These are phyloP conservation scores for Pythium pyrilobum DNA, from an alignment of 352 stramenopile genomes.

Conservation along the genomic window DNA sequence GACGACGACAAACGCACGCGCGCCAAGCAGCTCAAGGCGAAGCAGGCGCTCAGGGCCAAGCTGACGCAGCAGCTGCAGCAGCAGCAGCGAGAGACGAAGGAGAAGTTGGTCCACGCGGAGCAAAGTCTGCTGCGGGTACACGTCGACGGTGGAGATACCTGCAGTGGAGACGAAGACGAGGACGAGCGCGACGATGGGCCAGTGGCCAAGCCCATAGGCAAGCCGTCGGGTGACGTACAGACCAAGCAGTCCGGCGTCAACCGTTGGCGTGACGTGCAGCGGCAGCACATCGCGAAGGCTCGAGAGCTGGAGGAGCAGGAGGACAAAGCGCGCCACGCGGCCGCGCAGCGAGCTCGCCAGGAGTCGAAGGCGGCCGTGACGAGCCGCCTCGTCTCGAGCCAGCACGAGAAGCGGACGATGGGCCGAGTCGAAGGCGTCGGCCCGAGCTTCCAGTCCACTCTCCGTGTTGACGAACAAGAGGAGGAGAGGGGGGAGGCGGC, in stretches of 20 bases:
- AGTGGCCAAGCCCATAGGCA: too few relatives aligned
- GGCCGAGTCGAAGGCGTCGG: constrained; percentile 11
- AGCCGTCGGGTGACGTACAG: not conserved
- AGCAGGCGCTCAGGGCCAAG: not conserved
- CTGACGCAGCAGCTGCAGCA: constrained; percentile 1
- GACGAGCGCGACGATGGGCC: too few relatives aligned
- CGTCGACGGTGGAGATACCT: not conserved
- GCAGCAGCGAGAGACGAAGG: constrained; percentile 15
- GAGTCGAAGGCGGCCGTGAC: not conserved
- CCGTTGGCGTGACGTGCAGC: constrained; percentile 7
- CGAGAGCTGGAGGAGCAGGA: not conserved
- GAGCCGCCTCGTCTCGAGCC: not conserved
- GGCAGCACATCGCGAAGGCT: not conserved
- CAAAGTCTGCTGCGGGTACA: too few relatives aligned
- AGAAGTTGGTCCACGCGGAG: not conserved
- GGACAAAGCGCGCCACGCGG: not conserved
- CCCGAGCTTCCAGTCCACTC: constrained; percentile 11
- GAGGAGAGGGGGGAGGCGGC: too few relatives aligned
- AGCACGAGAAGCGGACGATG: constrained; percentile 10
- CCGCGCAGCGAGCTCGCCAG: not conserved
- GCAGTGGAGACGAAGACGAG: not conserved
- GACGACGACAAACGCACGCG: constrained; percentile 7
- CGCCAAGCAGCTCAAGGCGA: not conserved
- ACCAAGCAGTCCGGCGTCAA: not conserved
- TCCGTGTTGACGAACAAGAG: constrained; percentile 15